A percentile compares a stretch with the other conserved stretches of the same genome.
Evolutionary conservation across 2,329 filamentous ascomycete species (phyloP).

Genomic region (Claviceps lovelessii): DNA sequence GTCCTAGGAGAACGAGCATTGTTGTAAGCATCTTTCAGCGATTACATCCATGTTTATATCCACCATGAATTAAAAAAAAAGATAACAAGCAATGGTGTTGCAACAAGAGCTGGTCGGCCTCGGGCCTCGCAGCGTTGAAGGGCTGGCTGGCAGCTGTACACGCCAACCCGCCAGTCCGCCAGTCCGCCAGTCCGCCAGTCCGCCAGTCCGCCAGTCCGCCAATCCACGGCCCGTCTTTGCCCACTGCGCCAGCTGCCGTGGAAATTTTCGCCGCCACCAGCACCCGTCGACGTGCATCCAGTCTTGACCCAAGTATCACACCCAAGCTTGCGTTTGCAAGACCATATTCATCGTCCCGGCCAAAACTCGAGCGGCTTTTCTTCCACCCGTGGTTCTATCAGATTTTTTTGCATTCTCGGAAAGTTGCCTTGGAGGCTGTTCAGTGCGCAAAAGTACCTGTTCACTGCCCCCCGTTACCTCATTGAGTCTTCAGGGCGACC

Average conservation of each 20-base stretch:
- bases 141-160: too few relatives aligned
- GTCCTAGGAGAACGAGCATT: too few relatives aligned
- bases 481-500: not conserved
- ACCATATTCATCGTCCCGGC: not conserved
- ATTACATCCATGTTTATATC: too few relatives aligned
- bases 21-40: too few relatives aligned
- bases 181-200: not conserved
- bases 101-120: too few relatives aligned
- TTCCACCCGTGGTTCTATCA: not conserved
- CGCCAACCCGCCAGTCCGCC: not conserved
- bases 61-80: too few relatives aligned
- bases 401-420: not conserved
- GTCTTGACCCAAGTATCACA: not conserved
- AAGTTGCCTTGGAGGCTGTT: not conserved
- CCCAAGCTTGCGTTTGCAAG: not conserved
- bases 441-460: not conserved
- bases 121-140: too few relatives aligned
- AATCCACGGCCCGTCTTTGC: not conserved
- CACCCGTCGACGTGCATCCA: not conserved
- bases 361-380: not conserved
- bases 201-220: not conserved
- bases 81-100: too few relatives aligned
- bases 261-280: constrained; percentile 6
- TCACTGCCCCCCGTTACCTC: not conserved
- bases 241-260: not conserved